Evolutionary conservation across 2,329 filamentous ascomycete species (phyloP), one percentile per base, ranked within the genome.

Genomic region (Neofusicoccum laricinum): DNA sequence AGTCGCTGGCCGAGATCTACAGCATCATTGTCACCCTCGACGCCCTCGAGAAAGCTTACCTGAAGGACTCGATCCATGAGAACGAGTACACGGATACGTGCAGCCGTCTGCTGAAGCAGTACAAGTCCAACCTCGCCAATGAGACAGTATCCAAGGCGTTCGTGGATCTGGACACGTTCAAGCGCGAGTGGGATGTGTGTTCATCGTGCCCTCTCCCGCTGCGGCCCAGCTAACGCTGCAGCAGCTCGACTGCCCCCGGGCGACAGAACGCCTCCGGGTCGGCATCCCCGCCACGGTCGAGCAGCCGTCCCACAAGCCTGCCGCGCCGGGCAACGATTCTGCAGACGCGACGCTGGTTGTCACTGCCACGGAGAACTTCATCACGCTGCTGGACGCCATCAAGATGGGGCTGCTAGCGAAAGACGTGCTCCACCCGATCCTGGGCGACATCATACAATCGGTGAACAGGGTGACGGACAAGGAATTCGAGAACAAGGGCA

Each of bases 1-100:
- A 98, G 74, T 98, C 95, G 1, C 87, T 99, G 14, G 95, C 94
- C 63, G 95, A 99, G 78, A 89, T 99, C 25, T 99, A 98, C 79
- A 97, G 93, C 79, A 98, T 99, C 69, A 94, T 99, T 41, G 86
- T 97, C 67, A 98, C 95, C 0, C 83, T 99, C 2, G 95, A 99
- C 75, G 93, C 96, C 68, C 86, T 99, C 1, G 95, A 99, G 73
- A 97, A 96, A 77, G 96, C 94, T 0, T 99, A 97, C 74, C 86
- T 99, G 43, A 96, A 97, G 74, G 95, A 99, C 82, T 94, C 93
- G 21, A 90, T 99, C 58, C 87, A 90, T 5, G 95, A 98, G 78
- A 84, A 85, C 61, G 94, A 97, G 72, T 99, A 99, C 77, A 96
- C 93, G 1, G 95, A 98, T 74, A 97, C 95, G 69, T 99, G 96